Evolutionary conservation across 2,329 filamentous ascomycete species (phyloP).

Genomic region (Penicillium sp.): DNA sequence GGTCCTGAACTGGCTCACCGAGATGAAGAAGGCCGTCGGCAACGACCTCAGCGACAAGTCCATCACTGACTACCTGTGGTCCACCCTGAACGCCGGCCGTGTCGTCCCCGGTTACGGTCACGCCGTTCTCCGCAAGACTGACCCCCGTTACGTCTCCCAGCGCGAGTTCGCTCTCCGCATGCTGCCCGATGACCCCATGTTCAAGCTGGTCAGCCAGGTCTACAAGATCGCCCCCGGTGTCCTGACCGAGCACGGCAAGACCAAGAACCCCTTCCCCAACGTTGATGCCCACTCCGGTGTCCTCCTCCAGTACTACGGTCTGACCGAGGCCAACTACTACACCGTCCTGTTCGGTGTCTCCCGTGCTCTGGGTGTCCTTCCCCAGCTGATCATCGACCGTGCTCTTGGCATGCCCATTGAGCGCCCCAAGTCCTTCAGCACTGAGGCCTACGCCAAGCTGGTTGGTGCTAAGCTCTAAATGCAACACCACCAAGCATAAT

Average conservation of each 20-base stretch:
- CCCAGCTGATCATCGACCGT: constrained; percentile 99
- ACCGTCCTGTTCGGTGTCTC: constrained; percentile 99
- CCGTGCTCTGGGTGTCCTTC: constrained; percentile 95
- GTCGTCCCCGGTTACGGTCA: constrained; percentile 98
- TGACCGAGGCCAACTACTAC: constrained; percentile 99
- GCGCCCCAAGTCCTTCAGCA: constrained; percentile 98
- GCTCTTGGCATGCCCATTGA: constrained; percentile 96
- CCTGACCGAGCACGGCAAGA: constrained; percentile 99
- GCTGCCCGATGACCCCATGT: constrained; percentile 97
- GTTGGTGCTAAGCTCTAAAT: constrained; percentile 82
- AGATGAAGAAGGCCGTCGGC: constrained; percentile 96
- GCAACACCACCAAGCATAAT: constrained; percentile 22
- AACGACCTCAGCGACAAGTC: constrained; percentile 94
- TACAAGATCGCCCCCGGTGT: constrained; percentile 99
- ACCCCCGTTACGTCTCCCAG: constrained; percentile 98
- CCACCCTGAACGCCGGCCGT: constrained; percentile 90
- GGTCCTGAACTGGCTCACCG: constrained; percentile 96
- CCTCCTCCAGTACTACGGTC: constrained; percentile 98
- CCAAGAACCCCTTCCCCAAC: constrained; percentile 99
- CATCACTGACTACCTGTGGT: constrained; percentile 99
- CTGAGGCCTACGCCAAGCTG: constrained; percentile 93
- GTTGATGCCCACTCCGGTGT: constrained; percentile 99
- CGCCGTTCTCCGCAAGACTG: constrained; percentile 98
- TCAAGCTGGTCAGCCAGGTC: constrained; percentile 99
- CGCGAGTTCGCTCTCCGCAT: constrained; percentile 94